Conservation (phyloP, 257 asterid genomes). For the Prunella vulgaris region DNA sequence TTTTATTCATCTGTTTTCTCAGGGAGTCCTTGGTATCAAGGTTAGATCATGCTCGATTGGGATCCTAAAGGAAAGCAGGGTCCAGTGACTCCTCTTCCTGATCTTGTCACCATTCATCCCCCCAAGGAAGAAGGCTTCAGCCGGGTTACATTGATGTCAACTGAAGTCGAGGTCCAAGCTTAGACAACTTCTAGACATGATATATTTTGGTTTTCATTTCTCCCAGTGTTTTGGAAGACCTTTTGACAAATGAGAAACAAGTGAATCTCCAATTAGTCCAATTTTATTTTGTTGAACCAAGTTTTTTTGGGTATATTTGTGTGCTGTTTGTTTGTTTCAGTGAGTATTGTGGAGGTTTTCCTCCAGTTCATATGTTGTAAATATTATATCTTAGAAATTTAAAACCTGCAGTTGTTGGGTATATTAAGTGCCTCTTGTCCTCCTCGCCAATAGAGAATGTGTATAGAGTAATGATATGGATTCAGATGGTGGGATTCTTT, state of each 20-base stretch:
- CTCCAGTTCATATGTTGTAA: too few relatives aligned
- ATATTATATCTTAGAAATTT: too few relatives aligned
- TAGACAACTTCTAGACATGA: background rate
- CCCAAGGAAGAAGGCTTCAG: conserved; percentile 53
- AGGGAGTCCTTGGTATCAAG: conserved; percentile 68
- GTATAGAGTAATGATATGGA: too few relatives aligned
- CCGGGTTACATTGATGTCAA: conserved; percentile 18
- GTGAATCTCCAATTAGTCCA: background rate
- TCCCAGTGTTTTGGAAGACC: background rate
- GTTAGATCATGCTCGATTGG: conserved; percentile 68
- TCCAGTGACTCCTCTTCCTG: conserved; percentile 53
- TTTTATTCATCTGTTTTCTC: background rate
- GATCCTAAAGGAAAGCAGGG: conserved; percentile 63
- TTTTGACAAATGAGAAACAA: conserved; percentile 10
- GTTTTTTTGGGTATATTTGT: background rate
- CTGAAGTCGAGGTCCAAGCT: conserved; percentile 33
- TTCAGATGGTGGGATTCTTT: too few relatives aligned
- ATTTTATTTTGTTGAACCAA: conserved; percentile 1
- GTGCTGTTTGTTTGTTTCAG: background rate
- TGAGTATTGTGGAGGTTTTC: too few relatives aligned
- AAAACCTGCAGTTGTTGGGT: too few relatives aligned
- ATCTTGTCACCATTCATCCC: conserved; percentile 55
- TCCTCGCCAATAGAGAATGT: too few relatives aligned
- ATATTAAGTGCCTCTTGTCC: too few relatives aligned
- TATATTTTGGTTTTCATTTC: background rate